phyloP scores from a whole-genome alignment of 2,329 filamentous ascomycete genomes.

The Neoascochyta sp. region DNA sequence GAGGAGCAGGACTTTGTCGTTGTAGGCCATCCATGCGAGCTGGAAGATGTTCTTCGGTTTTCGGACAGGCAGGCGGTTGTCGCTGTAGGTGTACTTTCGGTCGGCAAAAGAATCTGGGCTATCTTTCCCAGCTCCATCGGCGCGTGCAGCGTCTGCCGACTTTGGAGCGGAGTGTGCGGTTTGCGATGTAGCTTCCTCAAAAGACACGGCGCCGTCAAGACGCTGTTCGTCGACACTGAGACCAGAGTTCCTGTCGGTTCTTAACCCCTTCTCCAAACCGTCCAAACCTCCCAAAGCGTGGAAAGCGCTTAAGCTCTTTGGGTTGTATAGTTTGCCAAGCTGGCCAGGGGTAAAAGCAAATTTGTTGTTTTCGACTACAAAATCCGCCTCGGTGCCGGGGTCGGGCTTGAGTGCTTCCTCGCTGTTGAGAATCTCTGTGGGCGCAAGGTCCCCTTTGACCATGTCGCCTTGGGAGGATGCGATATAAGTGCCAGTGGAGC shows the following conservation, averaged over 20 bases:
- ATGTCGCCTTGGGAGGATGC: conserved; percentile 42
- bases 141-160: conserved; percentile 3
- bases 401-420: conserved; percentile 71
- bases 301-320: conserved; percentile 72
- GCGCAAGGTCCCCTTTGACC: conserved; percentile 41
- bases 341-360: conserved; percentile 83
- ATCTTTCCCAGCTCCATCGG: conserved; percentile 21
- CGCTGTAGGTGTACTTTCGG: conserved; percentile 65
- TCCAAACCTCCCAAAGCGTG: conserved; percentile 69
- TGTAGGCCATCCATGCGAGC: conserved; percentile 77
- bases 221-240: conserved; percentile 66
- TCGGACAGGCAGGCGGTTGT: conserved; percentile 66
- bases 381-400: conserved; percentile 71
- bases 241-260: conserved; percentile 61
- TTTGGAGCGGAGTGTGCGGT: conserved; percentile 17
- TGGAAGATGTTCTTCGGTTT: conserved; percentile 67
- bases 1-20: conserved; percentile 66
- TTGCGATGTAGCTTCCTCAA: conserved; percentile 57
- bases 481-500: conserved; percentile 58
- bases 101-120: conserved; percentile 50
- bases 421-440: conserved; percentile 58
- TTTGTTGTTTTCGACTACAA: conserved; percentile 66
- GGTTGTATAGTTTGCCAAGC: conserved; percentile 75
- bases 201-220: conserved; percentile 62
- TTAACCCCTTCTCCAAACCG: conserved; percentile 70